Conservation (phyloP, 441 rosid species). For the Pelargonium myrrhifolium region DNA sequence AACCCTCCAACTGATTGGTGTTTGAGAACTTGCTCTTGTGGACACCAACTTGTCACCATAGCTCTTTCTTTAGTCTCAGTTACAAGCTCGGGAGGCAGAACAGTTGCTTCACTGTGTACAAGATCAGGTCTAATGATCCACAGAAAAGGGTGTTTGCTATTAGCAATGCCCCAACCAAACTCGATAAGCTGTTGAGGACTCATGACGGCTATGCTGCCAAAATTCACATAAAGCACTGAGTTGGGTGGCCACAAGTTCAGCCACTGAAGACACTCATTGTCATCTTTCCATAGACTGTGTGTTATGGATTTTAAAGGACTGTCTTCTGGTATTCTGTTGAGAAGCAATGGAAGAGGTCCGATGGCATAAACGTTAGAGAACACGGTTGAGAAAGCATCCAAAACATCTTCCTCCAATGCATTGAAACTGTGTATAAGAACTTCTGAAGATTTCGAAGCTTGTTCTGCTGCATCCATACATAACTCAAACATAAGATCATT, state of each 20-base stretch:
- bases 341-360: constrained; percentile 18
- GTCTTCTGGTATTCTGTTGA: constrained; percentile 6
- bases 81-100: constrained; percentile 32
- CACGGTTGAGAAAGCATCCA: constrained; percentile 13
- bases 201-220: too few relatives aligned
- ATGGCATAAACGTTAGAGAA: constrained; percentile 10
- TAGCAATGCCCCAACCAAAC: constrained; percentile 12
- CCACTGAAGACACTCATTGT: constrained; percentile 17
- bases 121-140: constrained; percentile 24
- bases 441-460: constrained; percentile 8
- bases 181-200: background rate
- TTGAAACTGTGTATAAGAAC: constrained; percentile 10
- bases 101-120: constrained; percentile 32
- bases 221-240: constrained; percentile 10
- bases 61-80: constrained; percentile 37
- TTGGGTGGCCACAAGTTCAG: background rate
- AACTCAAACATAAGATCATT: background rate
- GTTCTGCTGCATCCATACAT: background rate
- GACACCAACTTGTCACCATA: constrained; percentile 39
- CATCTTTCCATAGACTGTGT: constrained; percentile 16
- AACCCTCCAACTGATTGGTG: constrained; percentile 46
- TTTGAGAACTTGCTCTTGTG: constrained; percentile 38
- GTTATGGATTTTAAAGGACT: background rate
- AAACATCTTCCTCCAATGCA: constrained; percentile 11
- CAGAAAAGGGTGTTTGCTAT: constrained; percentile 8